These are phyloP conservation scores for Panicum virgatum DNA, from an alignment of 202 grass and related monocot genomes.

Conservation along the genomic window DNA sequence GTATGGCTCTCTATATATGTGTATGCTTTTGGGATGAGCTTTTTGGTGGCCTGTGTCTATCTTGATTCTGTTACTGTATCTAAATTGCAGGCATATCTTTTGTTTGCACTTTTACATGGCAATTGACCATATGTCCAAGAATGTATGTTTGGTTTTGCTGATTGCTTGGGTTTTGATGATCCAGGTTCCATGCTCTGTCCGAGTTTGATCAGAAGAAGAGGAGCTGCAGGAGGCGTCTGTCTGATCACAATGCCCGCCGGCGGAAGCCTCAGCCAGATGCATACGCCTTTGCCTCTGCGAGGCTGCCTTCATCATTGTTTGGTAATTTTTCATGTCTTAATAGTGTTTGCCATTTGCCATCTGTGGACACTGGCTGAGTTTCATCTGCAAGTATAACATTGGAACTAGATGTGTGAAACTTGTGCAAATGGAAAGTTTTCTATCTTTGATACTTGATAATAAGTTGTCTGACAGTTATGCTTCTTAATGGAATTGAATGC, in stretches of 20 bases:
- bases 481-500: not conserved
- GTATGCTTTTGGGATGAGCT: conserved; percentile 26
- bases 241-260: conserved; percentile 91
- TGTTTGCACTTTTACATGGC: not conserved
- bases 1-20: conserved; percentile 33
- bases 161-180: conserved; percentile 39
- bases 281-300: conserved; percentile 62
- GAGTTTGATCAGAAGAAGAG: conserved; percentile 99
- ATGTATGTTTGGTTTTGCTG: conserved; percentile 22
- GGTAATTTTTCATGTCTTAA: conserved; percentile 53
- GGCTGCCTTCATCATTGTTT: conserved; percentile 59
- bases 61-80: conserved; percentile 35
- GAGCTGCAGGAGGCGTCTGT: conserved; percentile 88
- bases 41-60: conserved; percentile 13
- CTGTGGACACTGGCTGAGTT: not conserved
- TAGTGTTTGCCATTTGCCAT: not conserved
- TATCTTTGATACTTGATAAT: conserved; percentile 19
- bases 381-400: not conserved
- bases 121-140: not conserved
- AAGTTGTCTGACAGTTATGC: not conserved
- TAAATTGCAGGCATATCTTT: conserved; percentile 14
- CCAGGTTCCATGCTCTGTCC: conserved; percentile 79
- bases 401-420: not conserved
- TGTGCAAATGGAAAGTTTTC: not conserved
- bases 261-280: conserved; percentile 74